Base-by-base conservation (phyloP, 176 grass and related monocot genomes). In the Poa annua region DNA sequence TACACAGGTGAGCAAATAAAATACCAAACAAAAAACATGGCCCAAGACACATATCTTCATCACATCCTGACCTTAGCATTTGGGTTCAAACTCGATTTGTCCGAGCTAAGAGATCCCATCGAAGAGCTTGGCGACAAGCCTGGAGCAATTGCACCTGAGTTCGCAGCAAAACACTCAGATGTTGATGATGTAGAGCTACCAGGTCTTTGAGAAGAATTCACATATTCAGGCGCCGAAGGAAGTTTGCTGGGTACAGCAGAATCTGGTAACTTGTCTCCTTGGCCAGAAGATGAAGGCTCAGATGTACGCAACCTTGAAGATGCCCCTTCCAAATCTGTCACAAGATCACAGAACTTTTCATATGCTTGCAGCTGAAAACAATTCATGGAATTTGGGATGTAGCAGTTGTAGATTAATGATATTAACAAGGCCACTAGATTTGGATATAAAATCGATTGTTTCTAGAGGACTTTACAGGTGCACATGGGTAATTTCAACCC, bases 71-170 rank as follows among this genome's bases (percentile, higher is more conserved):
- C 90, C 90, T 92, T 92, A 76, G 90, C 87, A 83, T 89, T 92
- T 4, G 90, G 90, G 48, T 92, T 92, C 83, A 92, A 80, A 64
- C 67, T 84, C 56, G 87, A 86, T 48, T 89, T 92, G 71, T 92
- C 90, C 51, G 90, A 89, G 47, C 68, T 86, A 80, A 89, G 80
- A 33, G 90, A 92, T 84, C 90, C 90, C 64, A 89, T 89, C 48
- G 90, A 92, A 72, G 90, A 89, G 84, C 90, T 92, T 15, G 81
- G 91, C 9, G 91, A 92, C 61, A 87, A 81, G 67, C 84, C 84
- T 75, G 87, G 60, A 87, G 77, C 84, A 82, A 81, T 80, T 4
- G 70, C 75, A 87, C 51, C 87, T 69, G 91, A 92, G 45, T 82
- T 80, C 20, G 76, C 76, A 92, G 66, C 84, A 67, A 84, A 44